phyloP scores from a whole-genome alignment of 1,284 basidiomycete species.

The Boletus putidus region DNA sequence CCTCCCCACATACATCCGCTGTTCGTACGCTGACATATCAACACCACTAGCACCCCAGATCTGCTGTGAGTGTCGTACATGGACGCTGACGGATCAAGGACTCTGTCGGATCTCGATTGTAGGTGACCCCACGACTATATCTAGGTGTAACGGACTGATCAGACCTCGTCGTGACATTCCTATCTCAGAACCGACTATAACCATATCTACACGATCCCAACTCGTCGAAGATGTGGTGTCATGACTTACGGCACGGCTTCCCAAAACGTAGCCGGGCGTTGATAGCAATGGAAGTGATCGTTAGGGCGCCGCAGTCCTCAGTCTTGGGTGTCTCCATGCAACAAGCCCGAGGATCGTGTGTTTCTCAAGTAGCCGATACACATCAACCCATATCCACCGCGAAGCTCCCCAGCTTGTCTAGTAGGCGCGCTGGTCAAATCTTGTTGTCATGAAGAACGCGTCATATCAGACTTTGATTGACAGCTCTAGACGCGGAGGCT shows the following conservation, averaged over 20 bases:
- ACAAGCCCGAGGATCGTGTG: background rate
- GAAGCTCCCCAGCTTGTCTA: background rate
- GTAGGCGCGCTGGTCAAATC: background rate
- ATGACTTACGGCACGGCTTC: slow-evolving; percentile 9
- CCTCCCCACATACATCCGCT: background rate
- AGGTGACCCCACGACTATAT: background rate
- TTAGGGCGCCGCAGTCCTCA: slow-evolving; percentile 2
- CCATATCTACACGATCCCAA: background rate
- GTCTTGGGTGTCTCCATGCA: background rate
- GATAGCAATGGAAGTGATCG: slow-evolving; percentile 17
- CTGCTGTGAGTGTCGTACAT: background rate
- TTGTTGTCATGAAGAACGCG: background rate
- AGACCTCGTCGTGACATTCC: background rate
- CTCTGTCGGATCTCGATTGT: background rate
- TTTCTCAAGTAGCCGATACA: background rate
- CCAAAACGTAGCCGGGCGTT: background rate
- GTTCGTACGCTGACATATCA: background rate
- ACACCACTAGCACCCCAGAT: background rate
- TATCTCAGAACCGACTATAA: background rate
- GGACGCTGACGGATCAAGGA: background rate
- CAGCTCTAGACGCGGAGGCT: background rate
- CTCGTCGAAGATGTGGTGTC: background rate
- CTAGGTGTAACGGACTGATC: background rate
- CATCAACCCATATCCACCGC: background rate
- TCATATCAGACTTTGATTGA: background rate